phyloP scores from a whole-genome alignment of 2,329 filamentous ascomycete genomes.

The Neonectria coccinea region DNA sequence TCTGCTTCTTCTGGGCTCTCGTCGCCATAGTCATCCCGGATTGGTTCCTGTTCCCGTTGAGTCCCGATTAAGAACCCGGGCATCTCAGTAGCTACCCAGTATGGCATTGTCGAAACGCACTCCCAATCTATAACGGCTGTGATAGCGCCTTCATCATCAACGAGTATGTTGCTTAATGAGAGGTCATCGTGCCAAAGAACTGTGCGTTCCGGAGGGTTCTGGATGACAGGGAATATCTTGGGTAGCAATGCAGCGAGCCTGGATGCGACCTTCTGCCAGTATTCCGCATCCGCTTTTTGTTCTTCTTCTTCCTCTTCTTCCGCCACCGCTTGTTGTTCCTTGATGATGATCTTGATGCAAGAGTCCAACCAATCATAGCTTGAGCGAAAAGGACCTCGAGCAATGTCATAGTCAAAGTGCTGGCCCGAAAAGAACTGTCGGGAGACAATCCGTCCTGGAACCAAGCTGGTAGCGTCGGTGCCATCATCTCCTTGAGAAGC shows the following conservation, averaged over 20 bases:
- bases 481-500: not conserved
- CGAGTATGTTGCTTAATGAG: conserved; percentile 53
- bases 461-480: not conserved
- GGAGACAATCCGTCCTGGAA: conserved; percentile 48
- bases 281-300: conserved; percentile 49
- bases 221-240: conserved; percentile 46
- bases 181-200: conserved; percentile 54
- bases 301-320: conserved; percentile 44
- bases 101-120: conserved; percentile 54
- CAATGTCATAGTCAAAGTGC: conserved; percentile 48
- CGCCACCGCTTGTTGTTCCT: conserved; percentile 42
- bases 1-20: conserved; percentile 35
- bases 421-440: conserved; percentile 50
- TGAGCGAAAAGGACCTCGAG: conserved; percentile 52
- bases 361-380: conserved; percentile 54
- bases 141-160: conserved; percentile 51
- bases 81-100: conserved; percentile 51
- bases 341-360: conserved; percentile 46
- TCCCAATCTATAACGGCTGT: conserved; percentile 58
- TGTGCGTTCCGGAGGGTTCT: conserved; percentile 46
- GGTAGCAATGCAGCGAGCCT: conserved; percentile 48
- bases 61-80: conserved; percentile 51
- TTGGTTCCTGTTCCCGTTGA: conserved; percentile 48
- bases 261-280: conserved; percentile 38
- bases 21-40: conserved; percentile 47